Evolutionary conservation across 2,329 filamentous ascomycete genomes (phyloP).

Genomic region (Microascus cirrosus): DNA sequence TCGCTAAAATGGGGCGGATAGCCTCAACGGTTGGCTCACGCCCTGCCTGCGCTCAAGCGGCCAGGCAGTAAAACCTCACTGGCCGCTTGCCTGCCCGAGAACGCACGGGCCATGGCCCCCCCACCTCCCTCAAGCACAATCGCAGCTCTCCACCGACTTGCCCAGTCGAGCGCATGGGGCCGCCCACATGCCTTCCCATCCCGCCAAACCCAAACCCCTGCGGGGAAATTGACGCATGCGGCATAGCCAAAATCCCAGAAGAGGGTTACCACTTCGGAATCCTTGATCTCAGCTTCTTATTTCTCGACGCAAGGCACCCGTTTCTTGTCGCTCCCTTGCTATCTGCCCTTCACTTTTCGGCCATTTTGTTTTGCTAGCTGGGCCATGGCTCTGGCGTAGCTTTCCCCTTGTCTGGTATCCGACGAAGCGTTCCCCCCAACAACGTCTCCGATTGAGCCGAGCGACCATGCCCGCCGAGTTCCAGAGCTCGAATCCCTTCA

Average conservation of each 20-base stretch:
- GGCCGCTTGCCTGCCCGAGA: neutral
- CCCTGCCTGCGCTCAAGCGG: too few relatives aligned
- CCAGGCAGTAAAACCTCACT: neutral
- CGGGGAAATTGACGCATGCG: neutral
- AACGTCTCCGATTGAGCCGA: neutral
- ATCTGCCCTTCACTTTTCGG: neutral
- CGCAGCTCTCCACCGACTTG: neutral
- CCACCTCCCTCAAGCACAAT: neutral
- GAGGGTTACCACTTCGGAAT: neutral
- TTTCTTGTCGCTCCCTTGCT: neutral
- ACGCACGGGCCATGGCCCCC: neutral
- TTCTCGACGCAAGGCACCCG: neutral
- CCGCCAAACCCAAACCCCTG: neutral
- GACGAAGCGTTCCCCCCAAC: neutral
- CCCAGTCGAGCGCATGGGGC: neutral
- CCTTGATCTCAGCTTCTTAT: neutral
- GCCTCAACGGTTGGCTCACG: neutral
- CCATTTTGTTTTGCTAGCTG: neutral
- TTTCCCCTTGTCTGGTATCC: neutral
- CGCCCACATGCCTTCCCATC: neutral
- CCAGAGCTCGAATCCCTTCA: slow-evolving; percentile 2
- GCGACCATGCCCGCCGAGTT: slow-evolving; percentile 1
- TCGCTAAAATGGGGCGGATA: neutral
- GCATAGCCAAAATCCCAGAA: neutral
- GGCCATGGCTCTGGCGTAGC: neutral